Percentiles rank a stretch among this genome's conserved stretches.
These are phyloP conservation scores for Chlamydomonas schloesseri DNA, from an alignment of 139 green algal genomes.

Conservation along the genomic window DNA sequence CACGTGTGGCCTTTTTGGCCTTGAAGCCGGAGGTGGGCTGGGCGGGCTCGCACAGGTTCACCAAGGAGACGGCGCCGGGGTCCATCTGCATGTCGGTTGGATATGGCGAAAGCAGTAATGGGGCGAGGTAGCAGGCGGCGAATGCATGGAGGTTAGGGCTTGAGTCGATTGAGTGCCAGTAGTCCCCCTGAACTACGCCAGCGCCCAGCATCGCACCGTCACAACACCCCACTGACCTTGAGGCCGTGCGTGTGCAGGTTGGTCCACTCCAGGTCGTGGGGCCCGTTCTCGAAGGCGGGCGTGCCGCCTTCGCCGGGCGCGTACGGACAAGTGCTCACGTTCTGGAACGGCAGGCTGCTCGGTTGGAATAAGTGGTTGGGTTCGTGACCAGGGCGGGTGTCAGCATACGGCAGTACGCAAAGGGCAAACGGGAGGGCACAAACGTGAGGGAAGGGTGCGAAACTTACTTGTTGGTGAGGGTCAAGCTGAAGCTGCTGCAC, in stretches of 20 bases:
- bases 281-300: not conserved
- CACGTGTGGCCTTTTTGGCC: not conserved
- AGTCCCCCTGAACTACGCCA: too few relatives aligned
- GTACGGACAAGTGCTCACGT: not conserved
- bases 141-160: too few relatives aligned
- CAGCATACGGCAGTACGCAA: not conserved
- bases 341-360: constrained; percentile 19
- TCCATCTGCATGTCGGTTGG: not conserved
- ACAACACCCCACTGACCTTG: too few relatives aligned
- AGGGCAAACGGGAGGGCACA: too few relatives aligned
- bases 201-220: too few relatives aligned
- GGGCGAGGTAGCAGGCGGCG: too few relatives aligned
- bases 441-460: too few relatives aligned
- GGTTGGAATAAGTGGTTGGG: not conserved
- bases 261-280: constrained; percentile 26
- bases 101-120: too few relatives aligned
- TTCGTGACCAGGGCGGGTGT: too few relatives aligned
- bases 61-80: not conserved
- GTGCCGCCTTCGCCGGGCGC: not conserved
- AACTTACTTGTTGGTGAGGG: too few relatives aligned
- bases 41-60: constrained; percentile 5
- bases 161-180: too few relatives aligned
- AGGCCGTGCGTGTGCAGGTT: constrained; percentile 42
- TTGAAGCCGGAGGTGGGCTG: not conserved
- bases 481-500: too few relatives aligned